These are phyloP conservation scores for Colletotrichum graminicola DNA, from an alignment of 2,329 filamentous ascomycete species.

Conservation along the genomic window DNA sequence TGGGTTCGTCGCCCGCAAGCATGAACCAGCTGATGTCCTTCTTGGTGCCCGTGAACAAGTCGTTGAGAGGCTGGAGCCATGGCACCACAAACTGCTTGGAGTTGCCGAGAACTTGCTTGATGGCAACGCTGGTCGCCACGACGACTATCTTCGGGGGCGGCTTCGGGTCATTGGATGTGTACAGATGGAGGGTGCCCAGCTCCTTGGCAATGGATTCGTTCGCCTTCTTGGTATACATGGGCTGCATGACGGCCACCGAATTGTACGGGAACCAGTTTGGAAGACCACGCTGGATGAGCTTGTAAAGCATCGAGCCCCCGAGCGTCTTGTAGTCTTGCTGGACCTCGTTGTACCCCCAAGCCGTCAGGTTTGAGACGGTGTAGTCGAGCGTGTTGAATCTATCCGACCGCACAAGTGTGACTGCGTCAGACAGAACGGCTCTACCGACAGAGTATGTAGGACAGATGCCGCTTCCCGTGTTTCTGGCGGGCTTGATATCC, in stretches of 20 bases:
- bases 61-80: slow-evolving; percentile 48
- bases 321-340: slow-evolving; percentile 53
- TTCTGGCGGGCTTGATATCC: slow-evolving; percentile 63
- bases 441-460: slow-evolving; percentile 66
- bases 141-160: slow-evolving; percentile 49
- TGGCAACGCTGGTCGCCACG: slow-evolving; percentile 45
- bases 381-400: slow-evolving; percentile 69
- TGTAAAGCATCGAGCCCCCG: slow-evolving; percentile 59
- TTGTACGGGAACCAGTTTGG: slow-evolving; percentile 55
- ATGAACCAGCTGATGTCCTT: slow-evolving; percentile 56
- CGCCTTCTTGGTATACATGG: slow-evolving; percentile 58
- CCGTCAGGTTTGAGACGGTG: slow-evolving; percentile 56
- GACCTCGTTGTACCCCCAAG: slow-evolving; percentile 59
- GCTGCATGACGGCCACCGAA: slow-evolving; percentile 59
- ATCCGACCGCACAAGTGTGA: slow-evolving; percentile 69
- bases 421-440: slow-evolving; percentile 70
- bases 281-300: slow-evolving; percentile 59
- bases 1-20: slow-evolving; percentile 51
- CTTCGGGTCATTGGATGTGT: slow-evolving; percentile 51
- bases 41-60: slow-evolving; percentile 51
- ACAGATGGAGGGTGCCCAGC: slow-evolving; percentile 53
- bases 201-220: slow-evolving; percentile 55
- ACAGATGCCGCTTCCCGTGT: slow-evolving; percentile 65
- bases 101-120: slow-evolving; percentile 51
- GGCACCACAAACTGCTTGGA: slow-evolving; percentile 51